Conservation (phyloP, 495 filamentous ascomycete genomes). For the Penicillium simplicissimum region DNA sequence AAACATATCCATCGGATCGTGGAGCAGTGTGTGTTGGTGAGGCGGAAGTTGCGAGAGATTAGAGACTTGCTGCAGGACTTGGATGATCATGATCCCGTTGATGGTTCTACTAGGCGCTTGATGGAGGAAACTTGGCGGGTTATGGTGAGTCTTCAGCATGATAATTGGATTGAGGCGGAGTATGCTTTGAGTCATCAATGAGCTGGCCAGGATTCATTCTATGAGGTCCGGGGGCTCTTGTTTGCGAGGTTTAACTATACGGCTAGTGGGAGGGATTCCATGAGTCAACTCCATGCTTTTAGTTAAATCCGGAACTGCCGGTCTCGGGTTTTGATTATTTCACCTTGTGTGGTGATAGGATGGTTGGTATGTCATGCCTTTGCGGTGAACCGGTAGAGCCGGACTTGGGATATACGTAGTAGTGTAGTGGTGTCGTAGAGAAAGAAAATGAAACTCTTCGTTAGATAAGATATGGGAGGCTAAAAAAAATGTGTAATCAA, state of each 20-base stretch:
- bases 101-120: not conserved
- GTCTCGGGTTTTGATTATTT: no score
- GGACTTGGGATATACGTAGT: no score
- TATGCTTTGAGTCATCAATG: not conserved
- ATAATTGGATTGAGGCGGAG: conserved; percentile 2
- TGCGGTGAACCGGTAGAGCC: no score
- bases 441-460: no score
- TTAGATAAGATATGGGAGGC: not conserved
- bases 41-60: conserved; percentile 1
- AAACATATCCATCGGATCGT: not conserved
- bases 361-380: no score
- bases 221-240: not conserved
- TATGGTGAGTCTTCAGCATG: not conserved
- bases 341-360: no score
- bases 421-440: no score
- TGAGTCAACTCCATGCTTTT: no score
- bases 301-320: no score
- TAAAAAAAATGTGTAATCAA: not conserved
- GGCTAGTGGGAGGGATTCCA: no score
- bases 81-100: not conserved
- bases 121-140: not conserved
- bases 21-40: not conserved
- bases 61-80: not conserved
- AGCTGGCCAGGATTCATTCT: not conserved
- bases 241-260: not conserved